phyloP scores from a whole-genome alignment of 768 basidiomycete genomes.

The Lactarius sp. region DNA sequence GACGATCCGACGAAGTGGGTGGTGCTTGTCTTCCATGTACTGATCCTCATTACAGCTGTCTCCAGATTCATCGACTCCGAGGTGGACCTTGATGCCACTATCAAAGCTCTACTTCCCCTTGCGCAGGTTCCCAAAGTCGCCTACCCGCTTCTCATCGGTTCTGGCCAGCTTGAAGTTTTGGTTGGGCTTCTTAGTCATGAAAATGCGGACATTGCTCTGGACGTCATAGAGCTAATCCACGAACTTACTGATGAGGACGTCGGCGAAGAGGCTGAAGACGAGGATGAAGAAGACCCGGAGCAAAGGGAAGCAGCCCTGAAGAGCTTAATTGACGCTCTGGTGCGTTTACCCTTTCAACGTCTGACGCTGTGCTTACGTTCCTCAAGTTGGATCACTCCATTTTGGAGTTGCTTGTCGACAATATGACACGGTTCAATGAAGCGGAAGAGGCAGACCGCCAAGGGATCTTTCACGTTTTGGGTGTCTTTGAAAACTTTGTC shows the following conservation, averaged over 20 bases:
- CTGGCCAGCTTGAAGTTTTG: slow-evolving; percentile 63
- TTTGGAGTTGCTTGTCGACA: slow-evolving; percentile 85
- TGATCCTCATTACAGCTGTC: slow-evolving; percentile 15
- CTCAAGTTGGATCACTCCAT: slow-evolving; percentile 75
- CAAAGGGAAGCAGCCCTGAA: slow-evolving; percentile 67
- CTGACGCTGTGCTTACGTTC: slow-evolving; percentile 8
- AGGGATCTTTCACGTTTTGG: slow-evolving; percentile 91
- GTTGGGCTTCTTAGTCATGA: slow-evolving; percentile 91
- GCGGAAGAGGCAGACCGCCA: slow-evolving; percentile 84
- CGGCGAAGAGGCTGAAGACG: slow-evolving; percentile 65
- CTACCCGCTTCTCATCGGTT: slow-evolving; percentile 84
- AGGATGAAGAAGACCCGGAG: slow-evolving; percentile 55
- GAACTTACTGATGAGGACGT: slow-evolving; percentile 98
- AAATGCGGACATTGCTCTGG: slow-evolving; percentile 96
- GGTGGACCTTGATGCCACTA: slow-evolving; percentile 83
- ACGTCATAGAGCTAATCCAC: slow-evolving; percentile 86
- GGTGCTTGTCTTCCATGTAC: not conserved
- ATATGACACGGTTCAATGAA: slow-evolving; percentile 85
- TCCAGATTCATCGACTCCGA: slow-evolving; percentile 97
- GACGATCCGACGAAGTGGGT: slow-evolving; percentile 85
- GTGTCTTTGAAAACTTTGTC: slow-evolving; percentile 89
- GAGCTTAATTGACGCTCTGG: slow-evolving; percentile 69
- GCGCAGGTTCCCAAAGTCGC: slow-evolving; percentile 78
- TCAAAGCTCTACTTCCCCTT: slow-evolving; percentile 84
- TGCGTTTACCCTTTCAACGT: slow-evolving; percentile 37